Percentiles rank a stretch among this genome's conserved stretches.
These are phyloP conservation scores for Fragosphaeria purpurea DNA, from an alignment of 2,329 filamentous ascomycete species.

Conservation along the genomic window DNA sequence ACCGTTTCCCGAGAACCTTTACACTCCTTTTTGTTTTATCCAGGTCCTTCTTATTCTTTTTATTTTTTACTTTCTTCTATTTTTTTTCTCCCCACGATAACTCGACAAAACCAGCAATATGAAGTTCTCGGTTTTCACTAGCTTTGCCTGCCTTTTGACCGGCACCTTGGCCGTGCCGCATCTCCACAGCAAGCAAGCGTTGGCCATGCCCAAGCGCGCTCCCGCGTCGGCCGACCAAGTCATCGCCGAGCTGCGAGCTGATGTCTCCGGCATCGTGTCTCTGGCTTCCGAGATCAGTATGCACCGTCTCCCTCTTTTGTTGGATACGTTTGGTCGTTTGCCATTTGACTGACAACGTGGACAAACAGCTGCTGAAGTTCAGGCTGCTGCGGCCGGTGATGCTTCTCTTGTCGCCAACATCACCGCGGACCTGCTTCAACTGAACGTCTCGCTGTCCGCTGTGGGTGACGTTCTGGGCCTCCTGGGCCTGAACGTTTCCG, in stretches of 20 bases:
- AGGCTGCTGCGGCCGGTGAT: neutral
- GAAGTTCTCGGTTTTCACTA: conserved; percentile 11
- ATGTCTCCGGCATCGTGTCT: neutral
- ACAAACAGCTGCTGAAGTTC: no score
- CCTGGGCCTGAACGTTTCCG: neutral
- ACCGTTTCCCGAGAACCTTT: no score
- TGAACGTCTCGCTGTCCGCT: neutral
- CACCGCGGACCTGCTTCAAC: neutral
- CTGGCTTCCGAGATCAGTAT: neutral
- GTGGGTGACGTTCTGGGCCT: neutral
- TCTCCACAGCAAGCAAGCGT: neutral
- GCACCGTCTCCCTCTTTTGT: no score
- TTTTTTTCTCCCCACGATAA: neutral
- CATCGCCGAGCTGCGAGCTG: neutral
- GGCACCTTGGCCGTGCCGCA: conserved; percentile 9
- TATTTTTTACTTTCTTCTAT: neutral
- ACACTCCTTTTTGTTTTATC: no score
- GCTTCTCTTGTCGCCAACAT: neutral
- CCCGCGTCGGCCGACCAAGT: no score
- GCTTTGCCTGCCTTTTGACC: conserved; percentile 1
- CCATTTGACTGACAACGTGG: no score
- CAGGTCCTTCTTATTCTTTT: neutral
- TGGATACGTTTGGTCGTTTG: neutral
- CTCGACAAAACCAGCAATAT: conserved; percentile 5
- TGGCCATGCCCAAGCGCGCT: neutral